These are phyloP conservation scores for Colletotrichum theobromicola DNA, from an alignment of 2,329 filamentous ascomycete species.

Conservation along the genomic window DNA sequence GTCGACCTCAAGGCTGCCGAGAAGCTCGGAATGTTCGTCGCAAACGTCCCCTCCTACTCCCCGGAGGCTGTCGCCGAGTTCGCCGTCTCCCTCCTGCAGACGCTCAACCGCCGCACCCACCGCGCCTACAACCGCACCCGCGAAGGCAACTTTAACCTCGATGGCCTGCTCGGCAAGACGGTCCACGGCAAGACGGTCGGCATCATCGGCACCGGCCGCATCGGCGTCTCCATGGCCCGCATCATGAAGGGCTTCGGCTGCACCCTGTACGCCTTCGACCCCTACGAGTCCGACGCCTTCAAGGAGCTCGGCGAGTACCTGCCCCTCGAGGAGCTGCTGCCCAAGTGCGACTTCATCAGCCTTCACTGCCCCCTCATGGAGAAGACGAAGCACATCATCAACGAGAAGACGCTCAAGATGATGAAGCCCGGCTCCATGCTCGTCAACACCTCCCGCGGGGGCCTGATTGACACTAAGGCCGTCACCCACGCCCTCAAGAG, in stretches of 20 bases:
- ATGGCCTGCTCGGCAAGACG: constrained; percentile 67
- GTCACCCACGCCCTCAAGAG: constrained; percentile 66
- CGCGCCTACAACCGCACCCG: constrained; percentile 72
- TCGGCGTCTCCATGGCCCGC: constrained; percentile 65
- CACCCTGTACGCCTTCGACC: constrained; percentile 65
- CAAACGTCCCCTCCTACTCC: constrained; percentile 71
- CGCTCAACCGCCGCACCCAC: constrained; percentile 71
- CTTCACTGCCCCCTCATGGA: constrained; percentile 71
- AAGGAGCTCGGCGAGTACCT: constrained; percentile 55
- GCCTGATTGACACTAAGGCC: constrained; percentile 64
- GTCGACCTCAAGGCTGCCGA: constrained; percentile 64
- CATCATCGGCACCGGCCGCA: constrained; percentile 68
- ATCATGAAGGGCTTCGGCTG: constrained; percentile 72
- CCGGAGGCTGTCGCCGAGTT: constrained; percentile 75
- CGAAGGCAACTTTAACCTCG: constrained; percentile 71
- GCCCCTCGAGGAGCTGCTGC: constrained; percentile 59
- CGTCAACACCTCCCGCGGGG: constrained; percentile 73
- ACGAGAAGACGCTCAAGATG: constrained; percentile 51
- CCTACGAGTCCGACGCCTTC: constrained; percentile 56
- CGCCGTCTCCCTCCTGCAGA: constrained; percentile 70
- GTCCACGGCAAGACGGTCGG: constrained; percentile 70
- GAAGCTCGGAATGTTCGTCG: constrained; percentile 62
- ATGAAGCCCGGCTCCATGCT: constrained; percentile 68
- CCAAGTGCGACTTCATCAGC: constrained; percentile 64
- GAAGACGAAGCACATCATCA: constrained; percentile 65